Conservation (phyloP, 164 flowering plant genomes). For the Umbellularia californica region DNA sequence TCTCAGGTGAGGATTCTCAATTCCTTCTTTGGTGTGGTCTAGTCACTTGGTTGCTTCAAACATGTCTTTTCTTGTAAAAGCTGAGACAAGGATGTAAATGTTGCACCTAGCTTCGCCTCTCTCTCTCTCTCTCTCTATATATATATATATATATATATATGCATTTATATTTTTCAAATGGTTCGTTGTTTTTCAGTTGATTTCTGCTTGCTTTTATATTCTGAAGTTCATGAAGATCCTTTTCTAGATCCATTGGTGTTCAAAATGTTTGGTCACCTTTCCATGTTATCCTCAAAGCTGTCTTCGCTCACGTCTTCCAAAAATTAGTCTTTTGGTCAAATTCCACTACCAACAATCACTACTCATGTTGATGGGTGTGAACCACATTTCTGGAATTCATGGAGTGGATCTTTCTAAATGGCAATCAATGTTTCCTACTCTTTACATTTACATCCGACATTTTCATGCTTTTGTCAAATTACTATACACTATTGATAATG, state of each 20-base stretch:
- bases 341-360: neutral
- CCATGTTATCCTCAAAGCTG: neutral
- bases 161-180: neutral
- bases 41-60: neutral
- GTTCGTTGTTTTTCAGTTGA: neutral
- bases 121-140: neutral
- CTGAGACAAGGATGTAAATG: neutral
- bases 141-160: neutral
- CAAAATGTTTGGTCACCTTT: neutral
- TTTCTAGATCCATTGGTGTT: neutral
- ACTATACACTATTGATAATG: neutral
- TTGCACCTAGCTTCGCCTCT: neutral
- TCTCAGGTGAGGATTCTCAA: slow-evolving; percentile 33
- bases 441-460: neutral
- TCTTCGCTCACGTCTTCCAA: neutral
- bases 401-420: neutral
- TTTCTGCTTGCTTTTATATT: neutral
- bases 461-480: neutral
- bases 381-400: neutral
- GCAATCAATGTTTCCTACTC: neutral
- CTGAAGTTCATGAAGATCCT: neutral
- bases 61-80: neutral
- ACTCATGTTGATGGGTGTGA: neutral
- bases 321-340: neutral
- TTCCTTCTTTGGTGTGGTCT: neutral